phyloP scores from a whole-genome alignment of 108 stramenopile genomes.

The Bacterosira constricta region DNA sequence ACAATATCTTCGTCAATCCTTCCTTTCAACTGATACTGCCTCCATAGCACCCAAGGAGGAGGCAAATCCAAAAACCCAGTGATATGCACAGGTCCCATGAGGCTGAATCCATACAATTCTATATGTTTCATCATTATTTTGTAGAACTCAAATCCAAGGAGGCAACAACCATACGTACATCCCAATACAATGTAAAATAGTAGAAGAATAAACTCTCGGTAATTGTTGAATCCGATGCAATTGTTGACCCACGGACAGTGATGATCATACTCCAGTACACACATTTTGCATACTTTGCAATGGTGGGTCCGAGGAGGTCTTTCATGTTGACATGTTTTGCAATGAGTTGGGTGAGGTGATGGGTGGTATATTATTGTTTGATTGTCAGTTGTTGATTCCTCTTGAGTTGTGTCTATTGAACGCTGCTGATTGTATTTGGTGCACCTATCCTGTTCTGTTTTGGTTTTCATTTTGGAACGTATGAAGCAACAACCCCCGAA shows the following conservation, averaged over 20 bases:
- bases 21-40: constrained; percentile 30
- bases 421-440: constrained; percentile 8
- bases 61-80: constrained; percentile 76
- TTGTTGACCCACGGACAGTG: constrained; percentile 98
- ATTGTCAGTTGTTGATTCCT: neutral
- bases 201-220: constrained; percentile 73
- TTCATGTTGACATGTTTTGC: constrained; percentile 57
- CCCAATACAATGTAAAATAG: constrained; percentile 64
- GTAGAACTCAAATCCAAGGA: constrained; percentile 62
- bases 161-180: constrained; percentile 63
- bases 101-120: constrained; percentile 48
- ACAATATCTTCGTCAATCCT: constrained; percentile 44
- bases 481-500: constrained; percentile 35
- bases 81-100: constrained; percentile 50
- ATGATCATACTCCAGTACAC: constrained; percentile 92
- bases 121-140: constrained; percentile 49
- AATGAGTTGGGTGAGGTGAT: constrained; percentile 43
- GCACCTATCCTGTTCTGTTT: constrained; percentile 8
- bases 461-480: neutral
- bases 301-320: constrained; percentile 86
- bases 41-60: constrained; percentile 42
- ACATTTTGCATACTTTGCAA: constrained; percentile 69
- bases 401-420: constrained; percentile 11
- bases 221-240: constrained; percentile 92
- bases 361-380: constrained; percentile 44